phyloP scores from a whole-genome alignment of 768 basidiomycete species.

The Macrolepiota albuminosa region DNA sequence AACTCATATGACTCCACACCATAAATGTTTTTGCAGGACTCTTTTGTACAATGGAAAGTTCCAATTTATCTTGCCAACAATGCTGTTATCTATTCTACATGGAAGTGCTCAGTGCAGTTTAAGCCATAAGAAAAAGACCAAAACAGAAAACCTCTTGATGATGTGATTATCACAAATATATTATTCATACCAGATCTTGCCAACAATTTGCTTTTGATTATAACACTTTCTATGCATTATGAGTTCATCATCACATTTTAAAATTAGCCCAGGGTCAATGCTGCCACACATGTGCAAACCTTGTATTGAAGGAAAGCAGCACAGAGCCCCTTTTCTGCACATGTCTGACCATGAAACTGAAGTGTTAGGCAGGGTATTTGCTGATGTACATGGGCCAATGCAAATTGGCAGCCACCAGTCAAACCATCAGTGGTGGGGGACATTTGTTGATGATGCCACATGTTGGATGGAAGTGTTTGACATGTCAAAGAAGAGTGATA shows the following conservation, averaged over 20 bases:
- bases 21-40: too few relatives aligned
- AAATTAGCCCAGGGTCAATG: background rate
- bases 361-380: too few relatives aligned
- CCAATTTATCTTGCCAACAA: too few relatives aligned
- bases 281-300: background rate
- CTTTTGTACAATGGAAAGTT: too few relatives aligned
- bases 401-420: background rate
- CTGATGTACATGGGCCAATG: constrained; percentile 2
- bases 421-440: background rate
- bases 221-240: background rate
- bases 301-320: background rate
- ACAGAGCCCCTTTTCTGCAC: background rate
- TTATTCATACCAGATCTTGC: too few relatives aligned
- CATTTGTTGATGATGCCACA: background rate
- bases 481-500: too few relatives aligned
- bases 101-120: background rate
- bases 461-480: background rate
- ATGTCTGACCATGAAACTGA: background rate
- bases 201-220: constrained; percentile 5
- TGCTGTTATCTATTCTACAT: background rate
- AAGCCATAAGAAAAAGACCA: background rate
- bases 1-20: too few relatives aligned
- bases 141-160: background rate
- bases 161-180: constrained; percentile 11
- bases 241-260: background rate